Percentiles rank a stretch among this genome's conserved stretches.
Evolutionary conservation across 768 basidiomycete species (phyloP).

Genomic region (Phaffia australis): DNA sequence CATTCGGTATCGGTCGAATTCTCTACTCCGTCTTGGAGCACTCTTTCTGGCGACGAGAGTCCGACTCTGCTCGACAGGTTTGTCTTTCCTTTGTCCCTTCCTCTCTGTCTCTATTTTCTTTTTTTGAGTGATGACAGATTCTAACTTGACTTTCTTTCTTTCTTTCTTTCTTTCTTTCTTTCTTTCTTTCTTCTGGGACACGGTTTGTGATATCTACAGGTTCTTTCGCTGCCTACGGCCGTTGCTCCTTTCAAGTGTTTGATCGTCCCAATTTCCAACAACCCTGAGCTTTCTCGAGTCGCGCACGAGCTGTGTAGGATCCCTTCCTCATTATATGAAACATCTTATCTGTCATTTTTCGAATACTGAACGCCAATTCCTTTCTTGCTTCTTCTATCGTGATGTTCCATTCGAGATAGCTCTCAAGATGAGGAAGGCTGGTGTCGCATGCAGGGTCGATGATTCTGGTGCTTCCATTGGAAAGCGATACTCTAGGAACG

Average conservation of each 20-base stretch:
- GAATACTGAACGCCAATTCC: not conserved
- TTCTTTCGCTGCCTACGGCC: conserved; percentile 75
- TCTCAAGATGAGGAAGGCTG: conserved; percentile 70
- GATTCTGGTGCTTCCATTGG: conserved; percentile 93
- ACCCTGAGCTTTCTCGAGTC: conserved; percentile 70
- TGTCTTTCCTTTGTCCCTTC: conserved; percentile 35
- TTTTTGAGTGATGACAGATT: not conserved
- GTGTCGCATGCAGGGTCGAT: conserved; percentile 86
- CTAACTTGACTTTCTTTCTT: not conserved
- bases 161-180: not conserved
- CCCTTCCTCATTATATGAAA: conserved; percentile 2
- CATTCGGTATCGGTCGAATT: conserved; percentile 93
- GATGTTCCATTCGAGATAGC: conserved; percentile 44
- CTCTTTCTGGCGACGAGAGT: conserved; percentile 86
- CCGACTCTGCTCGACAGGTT: conserved; percentile 80
- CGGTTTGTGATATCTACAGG: conserved; percentile 42
- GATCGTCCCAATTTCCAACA: conserved; percentile 84
- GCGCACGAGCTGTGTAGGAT: conserved; percentile 81
- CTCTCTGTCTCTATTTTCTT: conserved; percentile 19
- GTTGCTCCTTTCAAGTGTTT: conserved; percentile 95
- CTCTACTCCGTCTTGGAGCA: conserved; percentile 89
- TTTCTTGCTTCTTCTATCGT: not conserved
- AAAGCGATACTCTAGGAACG: conserved; percentile 92
- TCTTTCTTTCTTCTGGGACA: conserved; percentile 8
- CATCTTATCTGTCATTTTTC: not conserved